These are phyloP conservation scores for Aspergillus sp. DNA, from an alignment of 2,329 filamentous ascomycete genomes.

Conservation along the genomic window DNA sequence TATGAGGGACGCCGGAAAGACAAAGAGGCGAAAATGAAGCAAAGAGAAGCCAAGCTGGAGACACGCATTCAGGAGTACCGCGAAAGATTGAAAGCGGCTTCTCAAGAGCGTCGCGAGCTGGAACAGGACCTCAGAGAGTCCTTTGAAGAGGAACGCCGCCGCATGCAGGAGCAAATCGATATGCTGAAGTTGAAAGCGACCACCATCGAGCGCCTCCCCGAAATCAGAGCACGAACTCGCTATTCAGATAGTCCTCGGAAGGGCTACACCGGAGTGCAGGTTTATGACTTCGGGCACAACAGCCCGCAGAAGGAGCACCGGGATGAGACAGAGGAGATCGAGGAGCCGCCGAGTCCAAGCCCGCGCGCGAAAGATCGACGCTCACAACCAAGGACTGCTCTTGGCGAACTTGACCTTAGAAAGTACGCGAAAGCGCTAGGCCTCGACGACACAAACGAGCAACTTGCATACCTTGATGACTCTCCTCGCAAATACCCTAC, in stretches of 20 bases:
- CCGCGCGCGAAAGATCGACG: slow-evolving; percentile 32
- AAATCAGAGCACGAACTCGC: slow-evolving; percentile 17
- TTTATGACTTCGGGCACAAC: slow-evolving; percentile 22
- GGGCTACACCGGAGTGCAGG: slow-evolving; percentile 27
- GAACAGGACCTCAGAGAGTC: slow-evolving; percentile 32
- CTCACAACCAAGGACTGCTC: slow-evolving; percentile 9
- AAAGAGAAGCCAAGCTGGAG: slow-evolving; percentile 39
- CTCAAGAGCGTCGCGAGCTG: slow-evolving; percentile 35
- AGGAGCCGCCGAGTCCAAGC: slow-evolving; percentile 34
- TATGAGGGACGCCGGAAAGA: slow-evolving; percentile 43
- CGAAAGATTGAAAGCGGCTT: slow-evolving; percentile 33
- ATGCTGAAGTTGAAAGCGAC: slow-evolving; percentile 31
- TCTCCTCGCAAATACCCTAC: slow-evolving; percentile 15
- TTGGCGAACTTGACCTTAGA: slow-evolving; percentile 21
- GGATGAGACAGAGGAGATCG: slow-evolving; percentile 30
- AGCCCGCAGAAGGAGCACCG: slow-evolving; percentile 18
- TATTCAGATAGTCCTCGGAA: slow-evolving; percentile 27
- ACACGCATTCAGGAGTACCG: slow-evolving; percentile 40
- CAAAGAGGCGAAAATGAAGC: slow-evolving; percentile 41
- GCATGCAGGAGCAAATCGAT: slow-evolving; percentile 39
- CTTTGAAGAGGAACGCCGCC: slow-evolving; percentile 36
- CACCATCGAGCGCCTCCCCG: slow-evolving; percentile 25
- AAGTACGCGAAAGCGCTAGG: slow-evolving; percentile 20
- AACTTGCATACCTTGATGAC: slow-evolving; percentile 19
- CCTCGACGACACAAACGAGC: slow-evolving; percentile 28